These are phyloP conservation scores for Aspergillus haitiensis DNA, from an alignment of 495 filamentous ascomycete species.

Conservation along the genomic window DNA sequence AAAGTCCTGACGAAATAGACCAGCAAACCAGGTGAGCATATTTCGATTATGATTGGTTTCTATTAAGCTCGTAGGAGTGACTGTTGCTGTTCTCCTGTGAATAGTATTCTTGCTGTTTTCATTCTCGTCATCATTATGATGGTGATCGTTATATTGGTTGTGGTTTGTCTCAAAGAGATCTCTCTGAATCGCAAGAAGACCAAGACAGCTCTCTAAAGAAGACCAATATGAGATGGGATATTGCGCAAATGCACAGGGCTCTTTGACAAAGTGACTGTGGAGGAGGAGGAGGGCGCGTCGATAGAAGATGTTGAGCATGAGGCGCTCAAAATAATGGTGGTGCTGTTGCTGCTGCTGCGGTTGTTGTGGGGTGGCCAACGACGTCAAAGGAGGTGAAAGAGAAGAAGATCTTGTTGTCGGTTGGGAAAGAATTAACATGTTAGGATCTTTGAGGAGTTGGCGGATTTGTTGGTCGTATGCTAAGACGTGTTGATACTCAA, in stretches of 20 bases:
- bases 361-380: no score
- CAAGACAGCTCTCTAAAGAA: slow-evolving; percentile 5
- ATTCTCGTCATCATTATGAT: no score
- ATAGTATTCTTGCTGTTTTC: no score
- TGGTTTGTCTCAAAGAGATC: background rate
- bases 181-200: background rate
- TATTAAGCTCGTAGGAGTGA: no score
- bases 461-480: slow-evolving; percentile 5
- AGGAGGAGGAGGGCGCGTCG: slow-evolving; percentile 7
- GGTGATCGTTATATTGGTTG: no score
- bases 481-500: background rate
- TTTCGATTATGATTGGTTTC: no score
- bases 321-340: background rate
- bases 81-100: no score
- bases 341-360: background rate
- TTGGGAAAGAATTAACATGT: background rate
- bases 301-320: slow-evolving; percentile 8
- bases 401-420: no score
- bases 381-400: no score
- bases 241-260: background rate
- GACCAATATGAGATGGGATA: slow-evolving; percentile 11
- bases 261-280: slow-evolving; percentile 1
- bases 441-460: background rate
- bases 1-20: no score
- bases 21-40: no score